A percentile compares a stretch with the other conserved stretches of the same genome.
phyloP scores from a whole-genome alignment of 2,329 filamentous ascomycete genomes.

The Trichoderma afroharzianum region DNA sequence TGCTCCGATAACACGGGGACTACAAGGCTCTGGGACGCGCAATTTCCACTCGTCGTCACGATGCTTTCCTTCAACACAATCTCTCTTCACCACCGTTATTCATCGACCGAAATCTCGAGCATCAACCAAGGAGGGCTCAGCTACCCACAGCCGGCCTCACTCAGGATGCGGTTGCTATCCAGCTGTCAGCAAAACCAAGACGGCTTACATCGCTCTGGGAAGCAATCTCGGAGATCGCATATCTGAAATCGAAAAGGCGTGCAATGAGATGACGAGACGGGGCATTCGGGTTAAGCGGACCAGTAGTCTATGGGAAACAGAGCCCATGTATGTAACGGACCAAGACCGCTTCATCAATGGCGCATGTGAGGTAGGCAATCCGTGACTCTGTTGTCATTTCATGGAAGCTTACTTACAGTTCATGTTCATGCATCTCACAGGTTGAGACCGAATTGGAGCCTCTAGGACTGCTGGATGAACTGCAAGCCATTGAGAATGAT shows the following conservation, averaged over 20 bases:
- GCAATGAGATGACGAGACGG: slow-evolving; percentile 68
- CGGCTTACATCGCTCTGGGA: slow-evolving; percentile 80
- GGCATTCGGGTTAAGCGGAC: slow-evolving; percentile 74
- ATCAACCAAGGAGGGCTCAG: background rate
- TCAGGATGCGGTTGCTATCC: slow-evolving; percentile 36
- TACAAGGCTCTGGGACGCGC: background rate
- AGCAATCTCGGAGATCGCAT: slow-evolving; percentile 90
- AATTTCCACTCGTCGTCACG: background rate
- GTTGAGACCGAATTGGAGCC: slow-evolving; percentile 77
- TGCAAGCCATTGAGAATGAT: slow-evolving; percentile 78
- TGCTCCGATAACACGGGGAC: background rate
- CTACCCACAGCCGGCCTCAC: slow-evolving; percentile 21
- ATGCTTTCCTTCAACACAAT: background rate
- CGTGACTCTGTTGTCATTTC: background rate
- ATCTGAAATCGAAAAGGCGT: slow-evolving; percentile 79
- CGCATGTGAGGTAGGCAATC: slow-evolving; percentile 68
- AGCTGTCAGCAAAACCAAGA: slow-evolving; percentile 33
- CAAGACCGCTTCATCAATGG: slow-evolving; percentile 90
- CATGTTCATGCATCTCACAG: slow-evolving; percentile 41
- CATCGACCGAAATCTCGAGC: background rate
- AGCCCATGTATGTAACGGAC: slow-evolving; percentile 92
- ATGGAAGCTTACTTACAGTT: background rate
- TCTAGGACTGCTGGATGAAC: slow-evolving; percentile 68
- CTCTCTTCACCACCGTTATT: background rate
- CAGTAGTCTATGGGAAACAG: slow-evolving; percentile 89